Evolutionary conservation across 257 asterid species (phyloP).

Genomic region (Thymus mandschuricus): DNA sequence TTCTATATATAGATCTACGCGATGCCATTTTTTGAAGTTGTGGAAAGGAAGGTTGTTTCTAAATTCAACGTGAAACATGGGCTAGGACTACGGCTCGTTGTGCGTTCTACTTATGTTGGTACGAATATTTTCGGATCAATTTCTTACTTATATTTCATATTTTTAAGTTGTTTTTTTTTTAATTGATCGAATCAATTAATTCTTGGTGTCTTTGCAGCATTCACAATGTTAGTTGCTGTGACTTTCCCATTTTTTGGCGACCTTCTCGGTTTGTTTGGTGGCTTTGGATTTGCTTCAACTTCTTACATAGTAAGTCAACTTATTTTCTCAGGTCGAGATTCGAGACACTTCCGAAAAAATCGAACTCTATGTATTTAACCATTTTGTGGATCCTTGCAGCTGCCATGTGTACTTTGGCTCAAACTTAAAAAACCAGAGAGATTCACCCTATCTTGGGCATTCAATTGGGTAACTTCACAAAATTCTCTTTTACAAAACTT

Average conservation of each 20-base stretch:
- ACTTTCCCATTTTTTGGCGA: constrained; percentile 96
- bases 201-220: constrained; percentile 47
- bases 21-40: constrained; percentile 78
- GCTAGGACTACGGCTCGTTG: constrained; percentile 51
- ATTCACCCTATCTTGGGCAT: constrained; percentile 74
- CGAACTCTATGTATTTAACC: background rate
- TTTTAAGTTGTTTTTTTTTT: background rate
- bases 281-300: constrained; percentile 92
- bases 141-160: background rate
- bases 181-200: too few species aligned
- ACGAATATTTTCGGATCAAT: constrained; percentile 10
- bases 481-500: too few species aligned
- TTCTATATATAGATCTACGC: constrained; percentile 60
- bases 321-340: background rate
- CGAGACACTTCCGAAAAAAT: too few species aligned
- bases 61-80: constrained; percentile 45
- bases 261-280: constrained; percentile 91
- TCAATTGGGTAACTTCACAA: constrained; percentile 71
- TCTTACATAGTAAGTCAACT: constrained; percentile 69
- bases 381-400: constrained; percentile 43
- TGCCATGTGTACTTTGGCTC: constrained; percentile 82
- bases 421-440: constrained; percentile 65
- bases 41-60: constrained; percentile 50
- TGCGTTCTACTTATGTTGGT: constrained; percentile 80
- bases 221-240: constrained; percentile 73